Conservation (phyloP, 345 rosid species). For the Linum tenue region DNA sequence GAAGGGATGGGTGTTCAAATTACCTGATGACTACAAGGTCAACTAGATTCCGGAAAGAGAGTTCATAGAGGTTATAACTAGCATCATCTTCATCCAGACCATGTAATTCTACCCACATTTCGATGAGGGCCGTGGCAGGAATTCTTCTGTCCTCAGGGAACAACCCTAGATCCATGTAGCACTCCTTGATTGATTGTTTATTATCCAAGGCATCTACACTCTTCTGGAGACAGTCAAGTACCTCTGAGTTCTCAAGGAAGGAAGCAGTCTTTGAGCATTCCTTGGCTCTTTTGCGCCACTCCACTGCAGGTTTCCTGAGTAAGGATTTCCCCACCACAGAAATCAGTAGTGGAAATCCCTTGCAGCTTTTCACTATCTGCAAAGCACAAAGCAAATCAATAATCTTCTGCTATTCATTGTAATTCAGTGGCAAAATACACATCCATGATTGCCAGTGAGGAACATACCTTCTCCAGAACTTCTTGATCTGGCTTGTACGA, state of each 20-base stretch:
- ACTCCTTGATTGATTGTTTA: conserved; percentile 22
- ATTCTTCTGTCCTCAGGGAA: conserved; percentile 53
- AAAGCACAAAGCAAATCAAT: background rate
- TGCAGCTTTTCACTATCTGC: conserved; percentile 19
- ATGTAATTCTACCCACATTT: conserved; percentile 17
- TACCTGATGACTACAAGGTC: conserved; percentile 13
- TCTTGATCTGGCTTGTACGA: conserved; percentile 6
- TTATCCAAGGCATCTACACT: conserved; percentile 23
- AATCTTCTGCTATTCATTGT: background rate
- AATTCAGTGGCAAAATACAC: background rate
- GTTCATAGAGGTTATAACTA: conserved; percentile 10
- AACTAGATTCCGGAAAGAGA: conserved; percentile 13
- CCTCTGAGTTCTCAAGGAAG: conserved; percentile 2
- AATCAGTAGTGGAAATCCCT: conserved; percentile 22
- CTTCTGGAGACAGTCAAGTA: conserved; percentile 18
- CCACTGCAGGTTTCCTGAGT: conserved; percentile 9
- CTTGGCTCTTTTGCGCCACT: conserved; percentile 12
- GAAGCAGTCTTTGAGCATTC: conserved; percentile 14
- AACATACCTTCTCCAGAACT: conserved; percentile 13
- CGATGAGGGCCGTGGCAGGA: conserved; percentile 30
- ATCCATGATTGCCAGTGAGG: background rate
- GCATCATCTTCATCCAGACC: conserved; percentile 15
- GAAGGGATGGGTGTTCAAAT: background rate
- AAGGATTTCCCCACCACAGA: conserved; percentile 18
- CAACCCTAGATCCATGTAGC: conserved; percentile 48